A percentile compares a stretch with the other conserved stretches of the same genome.
Evolutionary conservation across 352 stramenopile species (phyloP).

Genomic region (Thraustotheca clavata): DNA sequence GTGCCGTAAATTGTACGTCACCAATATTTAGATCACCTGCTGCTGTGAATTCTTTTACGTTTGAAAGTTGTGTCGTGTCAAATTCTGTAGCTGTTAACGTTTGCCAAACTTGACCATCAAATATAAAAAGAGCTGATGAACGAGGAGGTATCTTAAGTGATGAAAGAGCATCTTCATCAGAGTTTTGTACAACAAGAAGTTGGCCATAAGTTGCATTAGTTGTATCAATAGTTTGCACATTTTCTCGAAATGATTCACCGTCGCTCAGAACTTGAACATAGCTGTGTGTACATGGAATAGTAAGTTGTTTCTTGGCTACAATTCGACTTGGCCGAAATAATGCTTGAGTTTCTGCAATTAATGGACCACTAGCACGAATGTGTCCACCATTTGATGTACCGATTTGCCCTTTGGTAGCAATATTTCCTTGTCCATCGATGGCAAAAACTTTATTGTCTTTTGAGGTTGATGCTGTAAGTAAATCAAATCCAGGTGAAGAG

Average conservation of each 20-base stretch:
- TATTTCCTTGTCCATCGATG: slow-evolving; percentile 36
- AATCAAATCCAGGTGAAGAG: slow-evolving; percentile 29
- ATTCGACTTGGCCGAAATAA: slow-evolving; percentile 42
- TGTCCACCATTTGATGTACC: slow-evolving; percentile 33
- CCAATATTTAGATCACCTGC: slow-evolving; percentile 70
- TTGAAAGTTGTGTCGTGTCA: slow-evolving; percentile 45
- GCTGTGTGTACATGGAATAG: slow-evolving; percentile 51
- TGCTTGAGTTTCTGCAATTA: slow-evolving; percentile 44
- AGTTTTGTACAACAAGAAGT: slow-evolving; percentile 66
- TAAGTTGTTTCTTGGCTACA: slow-evolving; percentile 28
- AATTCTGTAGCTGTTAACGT: slow-evolving; percentile 58
- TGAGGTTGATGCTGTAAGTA: slow-evolving; percentile 33
- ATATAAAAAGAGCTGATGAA: slow-evolving; percentile 54
- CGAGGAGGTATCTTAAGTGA: slow-evolving; percentile 41
- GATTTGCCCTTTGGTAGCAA: slow-evolving; percentile 46
- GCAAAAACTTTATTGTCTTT: slow-evolving; percentile 29
- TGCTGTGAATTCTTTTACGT: slow-evolving; percentile 48
- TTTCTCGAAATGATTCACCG: slow-evolving; percentile 22
- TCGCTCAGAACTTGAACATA: slow-evolving; percentile 62
- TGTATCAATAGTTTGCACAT: slow-evolving; percentile 37
- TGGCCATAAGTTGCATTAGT: slow-evolving; percentile 40
- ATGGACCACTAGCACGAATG: slow-evolving; percentile 39
- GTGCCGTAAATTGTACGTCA: slow-evolving; percentile 53
- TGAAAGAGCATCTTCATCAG: slow-evolving; percentile 43
- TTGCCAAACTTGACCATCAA: slow-evolving; percentile 50